phyloP scores from a whole-genome alignment of 1,284 basidiomycete species.

The Phellinidium pouzarii region DNA sequence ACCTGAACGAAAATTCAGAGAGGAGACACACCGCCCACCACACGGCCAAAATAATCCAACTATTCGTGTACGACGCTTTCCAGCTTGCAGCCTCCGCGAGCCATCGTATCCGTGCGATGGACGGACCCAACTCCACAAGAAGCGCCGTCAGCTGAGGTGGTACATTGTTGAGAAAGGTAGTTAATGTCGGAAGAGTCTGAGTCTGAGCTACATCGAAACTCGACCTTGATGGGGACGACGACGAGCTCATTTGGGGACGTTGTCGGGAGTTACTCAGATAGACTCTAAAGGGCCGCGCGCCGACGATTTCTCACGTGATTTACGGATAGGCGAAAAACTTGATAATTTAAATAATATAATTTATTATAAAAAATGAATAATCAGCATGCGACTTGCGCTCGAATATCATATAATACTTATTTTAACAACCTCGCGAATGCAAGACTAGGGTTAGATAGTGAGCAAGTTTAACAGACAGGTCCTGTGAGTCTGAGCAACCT shows the following conservation, averaged over 20 bases:
- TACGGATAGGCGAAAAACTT: too few species aligned
- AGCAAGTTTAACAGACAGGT: too few species aligned
- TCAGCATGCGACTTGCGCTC: too few species aligned
- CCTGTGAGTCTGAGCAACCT: too few species aligned
- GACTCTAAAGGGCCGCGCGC: too few species aligned
- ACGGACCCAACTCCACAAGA: conserved; percentile 52
- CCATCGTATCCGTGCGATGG: conserved; percentile 43
- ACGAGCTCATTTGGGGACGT: conserved; percentile 9
- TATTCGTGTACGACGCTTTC: conserved; percentile 56
- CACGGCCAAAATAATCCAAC: conserved; percentile 56
- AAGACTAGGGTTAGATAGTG: too few species aligned
- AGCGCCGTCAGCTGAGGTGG: conserved; percentile 53
- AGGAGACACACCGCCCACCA: conserved; percentile 81
- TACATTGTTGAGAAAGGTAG: conserved; percentile 45
- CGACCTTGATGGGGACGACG: conserved; percentile 9
- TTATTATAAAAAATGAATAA: too few species aligned
- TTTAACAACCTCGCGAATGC: too few species aligned
- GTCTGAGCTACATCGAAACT: conserved; percentile 1
- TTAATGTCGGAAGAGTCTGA: conserved; percentile 12
- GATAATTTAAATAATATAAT: too few species aligned
- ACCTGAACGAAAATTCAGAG: conserved; percentile 51
- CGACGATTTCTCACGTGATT: too few species aligned
- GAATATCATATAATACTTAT: too few species aligned
- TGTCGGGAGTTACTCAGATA: neutral
- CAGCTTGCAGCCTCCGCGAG: conserved; percentile 55